Conservation (phyloP, 2,329 filamentous ascomycete genomes). For the Hymenoscyphus fraxineus region DNA sequence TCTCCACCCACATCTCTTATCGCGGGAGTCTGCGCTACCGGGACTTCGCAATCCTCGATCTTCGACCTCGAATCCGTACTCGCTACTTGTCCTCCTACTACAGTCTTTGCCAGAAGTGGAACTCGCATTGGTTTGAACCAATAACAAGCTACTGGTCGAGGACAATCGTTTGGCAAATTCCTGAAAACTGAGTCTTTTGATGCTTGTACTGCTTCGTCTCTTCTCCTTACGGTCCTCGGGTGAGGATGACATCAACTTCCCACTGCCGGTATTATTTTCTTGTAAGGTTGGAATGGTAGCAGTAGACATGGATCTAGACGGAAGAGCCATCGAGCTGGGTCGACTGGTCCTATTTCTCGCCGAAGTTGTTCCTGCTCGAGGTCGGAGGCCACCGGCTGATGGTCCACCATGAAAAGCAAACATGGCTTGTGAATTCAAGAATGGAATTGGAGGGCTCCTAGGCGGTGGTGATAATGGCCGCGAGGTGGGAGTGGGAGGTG, state of each 20-base stretch:
- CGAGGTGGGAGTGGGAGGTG: conserved; percentile 18
- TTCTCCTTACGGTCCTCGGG: conserved; percentile 35
- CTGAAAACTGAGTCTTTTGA: conserved; percentile 57
- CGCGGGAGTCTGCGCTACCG: conserved; percentile 11
- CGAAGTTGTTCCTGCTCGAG: conserved; percentile 26
- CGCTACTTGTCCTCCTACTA: conserved; percentile 25
- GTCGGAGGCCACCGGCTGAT: conserved; percentile 20
- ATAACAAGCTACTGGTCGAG: conserved; percentile 56
- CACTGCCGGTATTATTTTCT: conserved; percentile 20
- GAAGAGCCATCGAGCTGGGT: conserved; percentile 29
- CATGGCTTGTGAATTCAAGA: conserved; percentile 31
- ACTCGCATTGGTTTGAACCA: conserved; percentile 53
- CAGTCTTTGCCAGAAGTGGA: conserved; percentile 28
- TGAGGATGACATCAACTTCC: conserved; percentile 18
- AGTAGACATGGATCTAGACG: conserved; percentile 30
- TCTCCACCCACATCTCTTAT: conserved; percentile 52
- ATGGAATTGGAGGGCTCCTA: conserved; percentile 27
- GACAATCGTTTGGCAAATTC: conserved; percentile 59
- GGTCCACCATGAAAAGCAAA: conserved; percentile 27
- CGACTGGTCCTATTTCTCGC: conserved; percentile 22
- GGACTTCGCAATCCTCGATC: conserved; percentile 12
- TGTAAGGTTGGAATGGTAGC: conserved; percentile 21
- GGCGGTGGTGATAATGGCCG: conserved; percentile 26
- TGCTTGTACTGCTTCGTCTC: conserved; percentile 50
- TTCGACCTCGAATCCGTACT: conserved; percentile 22